Conservation (phyloP, 331 rosid genomes). For the Pyracantha coccinea region DNA sequence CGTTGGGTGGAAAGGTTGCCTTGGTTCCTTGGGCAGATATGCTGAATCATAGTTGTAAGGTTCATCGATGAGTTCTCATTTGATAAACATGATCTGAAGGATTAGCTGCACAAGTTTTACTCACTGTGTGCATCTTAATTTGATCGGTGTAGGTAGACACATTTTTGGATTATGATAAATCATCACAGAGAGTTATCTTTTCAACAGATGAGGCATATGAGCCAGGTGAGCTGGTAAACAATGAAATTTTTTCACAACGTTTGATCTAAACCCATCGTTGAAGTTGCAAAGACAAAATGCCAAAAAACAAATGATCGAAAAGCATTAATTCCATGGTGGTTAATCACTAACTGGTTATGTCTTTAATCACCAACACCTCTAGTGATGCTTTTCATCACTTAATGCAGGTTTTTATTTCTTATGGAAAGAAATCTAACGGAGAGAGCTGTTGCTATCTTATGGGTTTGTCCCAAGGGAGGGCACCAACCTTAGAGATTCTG, state of each 20-base stretch:
- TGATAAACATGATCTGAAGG: not conserved
- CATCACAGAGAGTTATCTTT: slow-evolving; percentile 75
- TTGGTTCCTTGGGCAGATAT: slow-evolving; percentile 99
- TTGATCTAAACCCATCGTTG: not conserved
- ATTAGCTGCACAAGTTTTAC: not conserved
- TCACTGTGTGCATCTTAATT: slow-evolving; percentile 7
- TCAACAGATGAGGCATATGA: slow-evolving; percentile 71
- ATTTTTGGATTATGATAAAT: slow-evolving; percentile 78
- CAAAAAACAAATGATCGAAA: too few species aligned
- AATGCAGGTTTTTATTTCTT: slow-evolving; percentile 84
- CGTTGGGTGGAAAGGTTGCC: slow-evolving; percentile 81
- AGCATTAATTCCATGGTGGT: too few species aligned
- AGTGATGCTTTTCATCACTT: slow-evolving; percentile 21
- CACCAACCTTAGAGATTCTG: slow-evolving; percentile 81
- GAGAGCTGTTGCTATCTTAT: slow-evolving; percentile 83
- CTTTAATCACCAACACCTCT: not conserved
- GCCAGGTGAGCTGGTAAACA: slow-evolving; percentile 99
- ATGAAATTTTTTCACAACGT: slow-evolving; percentile 4
- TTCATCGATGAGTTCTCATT: slow-evolving; percentile 22
- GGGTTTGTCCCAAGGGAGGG: slow-evolving; percentile 97
- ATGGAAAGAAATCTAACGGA: slow-evolving; percentile 90
- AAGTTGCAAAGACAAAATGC: not conserved
- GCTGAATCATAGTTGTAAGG: slow-evolving; percentile 94
- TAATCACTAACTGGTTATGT: too few species aligned
- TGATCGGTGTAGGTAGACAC: slow-evolving; percentile 69